phyloP scores from a whole-genome alignment of 2,329 filamentous ascomycete species.

The Oidium heveae region DNA sequence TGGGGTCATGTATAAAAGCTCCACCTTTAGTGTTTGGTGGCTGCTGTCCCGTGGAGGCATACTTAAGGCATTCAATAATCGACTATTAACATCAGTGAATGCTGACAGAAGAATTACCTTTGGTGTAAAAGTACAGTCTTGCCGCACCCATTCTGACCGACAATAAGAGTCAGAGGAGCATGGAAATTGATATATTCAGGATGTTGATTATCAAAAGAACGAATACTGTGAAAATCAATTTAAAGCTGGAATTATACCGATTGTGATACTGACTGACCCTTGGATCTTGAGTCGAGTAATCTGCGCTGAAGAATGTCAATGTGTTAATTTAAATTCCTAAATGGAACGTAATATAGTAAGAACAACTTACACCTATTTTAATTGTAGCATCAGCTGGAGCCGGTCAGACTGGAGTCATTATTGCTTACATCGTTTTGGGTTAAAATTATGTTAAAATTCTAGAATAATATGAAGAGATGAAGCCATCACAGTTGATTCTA shows the following conservation, averaged over 20 bases:
- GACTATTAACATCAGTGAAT: constrained; percentile 23
- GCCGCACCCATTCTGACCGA: constrained; percentile 89
- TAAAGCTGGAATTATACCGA: neutral
- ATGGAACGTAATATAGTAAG: neutral
- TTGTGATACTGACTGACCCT: neutral
- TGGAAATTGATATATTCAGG: constrained; percentile 69
- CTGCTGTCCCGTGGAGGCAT: constrained; percentile 82
- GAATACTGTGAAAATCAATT: constrained; percentile 24
- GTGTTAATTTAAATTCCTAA: neutral
- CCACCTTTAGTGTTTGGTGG: constrained; percentile 73
- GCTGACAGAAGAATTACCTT: neutral
- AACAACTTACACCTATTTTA: neutral
- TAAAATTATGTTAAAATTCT: neutral
- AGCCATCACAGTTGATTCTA: too few species aligned
- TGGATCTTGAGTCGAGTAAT: constrained; percentile 1
- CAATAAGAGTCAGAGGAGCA: constrained; percentile 79
- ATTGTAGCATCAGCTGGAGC: neutral
- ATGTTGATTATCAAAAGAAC: constrained; percentile 58
- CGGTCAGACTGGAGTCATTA: neutral
- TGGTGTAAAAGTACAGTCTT: constrained; percentile 37
- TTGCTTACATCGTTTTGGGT: neutral
- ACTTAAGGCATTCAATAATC: constrained; percentile 96
- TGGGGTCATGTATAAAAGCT: constrained; percentile 94
- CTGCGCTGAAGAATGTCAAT: neutral
- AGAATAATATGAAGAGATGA: too few species aligned